Percentiles rank a stretch among this genome's conserved stretches.
Evolutionary conservation across 108 stramenopile genomes (phyloP).

Genomic region (Seminavis robusta): DNA sequence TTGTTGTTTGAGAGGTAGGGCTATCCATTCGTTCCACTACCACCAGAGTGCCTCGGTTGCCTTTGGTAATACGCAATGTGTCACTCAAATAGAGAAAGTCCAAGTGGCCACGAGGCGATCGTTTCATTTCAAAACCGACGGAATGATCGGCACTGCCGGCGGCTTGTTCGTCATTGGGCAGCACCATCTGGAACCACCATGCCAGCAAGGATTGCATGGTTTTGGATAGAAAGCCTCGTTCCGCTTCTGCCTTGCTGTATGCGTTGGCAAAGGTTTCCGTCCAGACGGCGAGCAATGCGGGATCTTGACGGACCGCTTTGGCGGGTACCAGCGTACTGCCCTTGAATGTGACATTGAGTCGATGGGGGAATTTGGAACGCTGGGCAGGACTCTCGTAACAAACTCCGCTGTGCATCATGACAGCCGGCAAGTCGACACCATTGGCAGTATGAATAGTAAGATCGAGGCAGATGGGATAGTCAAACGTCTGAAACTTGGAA

Average conservation of each 20-base stretch:
- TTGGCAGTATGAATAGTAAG: slow-evolving; percentile 31
- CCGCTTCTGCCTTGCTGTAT: slow-evolving; percentile 22
- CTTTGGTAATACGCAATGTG: slow-evolving; percentile 50
- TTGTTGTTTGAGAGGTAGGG: too few species aligned
- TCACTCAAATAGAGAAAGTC: slow-evolving; percentile 65
- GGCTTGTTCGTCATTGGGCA: slow-evolving; percentile 21
- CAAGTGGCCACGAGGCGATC: slow-evolving; percentile 30
- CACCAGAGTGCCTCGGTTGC: slow-evolving; percentile 49
- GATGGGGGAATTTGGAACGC: too few species aligned
- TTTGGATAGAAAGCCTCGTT: slow-evolving; percentile 21
- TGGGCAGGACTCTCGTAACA: slow-evolving; percentile 21
- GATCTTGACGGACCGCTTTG: slow-evolving; percentile 5
- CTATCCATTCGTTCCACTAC: too few species aligned
- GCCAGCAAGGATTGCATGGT: slow-evolving; percentile 31
- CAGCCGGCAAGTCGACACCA: slow-evolving; percentile 28
- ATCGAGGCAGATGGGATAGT: slow-evolving; percentile 25
- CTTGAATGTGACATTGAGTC: slow-evolving; percentile 35
- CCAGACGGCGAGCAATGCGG: slow-evolving; percentile 23
- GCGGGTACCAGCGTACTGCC: slow-evolving; percentile 29
- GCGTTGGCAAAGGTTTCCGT: slow-evolving; percentile 40
- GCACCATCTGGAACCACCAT: slow-evolving; percentile 33
- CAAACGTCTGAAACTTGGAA: slow-evolving; percentile 11
- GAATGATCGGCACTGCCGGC: background rate
- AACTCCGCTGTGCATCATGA: slow-evolving; percentile 23
- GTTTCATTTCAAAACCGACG: slow-evolving; percentile 38